These are phyloP conservation scores for Boletellus emodensis DNA, from an alignment of 768 basidiomycete species.

Conservation along the genomic window DNA sequence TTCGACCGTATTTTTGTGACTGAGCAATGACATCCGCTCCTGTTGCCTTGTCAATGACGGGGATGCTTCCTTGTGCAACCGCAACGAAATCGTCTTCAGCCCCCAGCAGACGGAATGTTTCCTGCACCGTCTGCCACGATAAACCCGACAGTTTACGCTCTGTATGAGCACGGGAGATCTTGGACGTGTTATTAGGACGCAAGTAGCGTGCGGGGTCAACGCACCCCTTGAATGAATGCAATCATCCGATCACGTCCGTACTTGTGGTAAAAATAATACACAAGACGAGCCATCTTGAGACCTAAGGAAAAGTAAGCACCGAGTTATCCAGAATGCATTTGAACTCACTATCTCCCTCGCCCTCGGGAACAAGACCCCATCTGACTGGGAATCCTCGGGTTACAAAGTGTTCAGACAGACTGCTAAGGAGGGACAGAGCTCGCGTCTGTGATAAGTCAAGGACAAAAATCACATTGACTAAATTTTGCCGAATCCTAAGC, in stretches of 20 bases:
- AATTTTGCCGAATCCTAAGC: constrained; percentile 72
- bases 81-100: constrained; percentile 37
- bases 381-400: constrained; percentile 69
- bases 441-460: constrained; percentile 71
- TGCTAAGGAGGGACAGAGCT: constrained; percentile 59
- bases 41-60: constrained; percentile 24
- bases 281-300: constrained; percentile 64
- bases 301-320: constrained; percentile 35
- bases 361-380: constrained; percentile 81
- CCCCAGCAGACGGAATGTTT: constrained; percentile 38
- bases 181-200: constrained; percentile 1
- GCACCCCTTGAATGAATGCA: constrained; percentile 54
- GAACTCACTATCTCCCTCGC: constrained; percentile 37
- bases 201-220: not conserved
- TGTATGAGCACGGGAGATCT: constrained; percentile 39
- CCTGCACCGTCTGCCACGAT: constrained; percentile 42
- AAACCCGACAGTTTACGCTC: constrained; percentile 32
- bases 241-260: constrained; percentile 64
- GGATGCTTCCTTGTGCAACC: constrained; percentile 31
- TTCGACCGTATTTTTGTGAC: constrained; percentile 49
- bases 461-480: constrained; percentile 79
- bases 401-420: constrained; percentile 66
- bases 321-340: not conserved
- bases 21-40: constrained; percentile 38
- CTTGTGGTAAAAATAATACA: constrained; percentile 61